A percentile compares a stretch with the other conserved stretches of the same genome.
These are phyloP conservation scores for Gigaspora rosea DNA, from an alignment of 192 early-diverging fungal species.

Conservation along the genomic window DNA sequence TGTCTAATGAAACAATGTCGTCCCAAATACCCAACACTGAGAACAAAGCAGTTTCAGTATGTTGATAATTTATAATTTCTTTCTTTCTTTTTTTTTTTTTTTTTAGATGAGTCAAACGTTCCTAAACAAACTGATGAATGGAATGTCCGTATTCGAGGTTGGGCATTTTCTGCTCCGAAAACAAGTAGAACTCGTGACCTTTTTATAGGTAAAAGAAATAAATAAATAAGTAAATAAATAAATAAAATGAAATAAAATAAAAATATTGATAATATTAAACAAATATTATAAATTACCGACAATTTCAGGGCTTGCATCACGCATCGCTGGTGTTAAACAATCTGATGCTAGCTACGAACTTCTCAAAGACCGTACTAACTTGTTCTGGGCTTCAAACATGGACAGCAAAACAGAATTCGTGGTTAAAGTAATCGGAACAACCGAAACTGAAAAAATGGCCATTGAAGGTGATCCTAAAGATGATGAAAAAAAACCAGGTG, in stretches of 20 bases:
- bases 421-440: conserved; percentile 18
- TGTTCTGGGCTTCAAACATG: conserved; percentile 32
- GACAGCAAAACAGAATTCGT: background rate
- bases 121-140: conserved; percentile 42
- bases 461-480: conserved; percentile 35
- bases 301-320: conserved; percentile 18
- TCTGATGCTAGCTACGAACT: conserved; percentile 29
- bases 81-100: no score
- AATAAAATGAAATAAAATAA: background rate
- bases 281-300: background rate
- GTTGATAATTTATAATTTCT: no score
- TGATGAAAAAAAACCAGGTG: background rate
- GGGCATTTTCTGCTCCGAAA: conserved; percentile 45
- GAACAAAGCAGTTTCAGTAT: no score
- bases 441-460: conserved; percentile 29
- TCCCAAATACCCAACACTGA: no score
- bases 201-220: conserved; percentile 39
- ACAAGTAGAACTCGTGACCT: conserved; percentile 38
- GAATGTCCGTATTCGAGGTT: conserved; percentile 48
- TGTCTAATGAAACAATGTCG: no score
- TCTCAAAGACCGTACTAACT: conserved; percentile 17
- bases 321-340: conserved; percentile 7
- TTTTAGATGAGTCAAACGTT: no score
- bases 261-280: background rate
- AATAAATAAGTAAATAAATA: background rate